Base-by-base conservation (phyloP, 2,329 filamentous ascomycete genomes). In the Colletotrichum sp. region DNA sequence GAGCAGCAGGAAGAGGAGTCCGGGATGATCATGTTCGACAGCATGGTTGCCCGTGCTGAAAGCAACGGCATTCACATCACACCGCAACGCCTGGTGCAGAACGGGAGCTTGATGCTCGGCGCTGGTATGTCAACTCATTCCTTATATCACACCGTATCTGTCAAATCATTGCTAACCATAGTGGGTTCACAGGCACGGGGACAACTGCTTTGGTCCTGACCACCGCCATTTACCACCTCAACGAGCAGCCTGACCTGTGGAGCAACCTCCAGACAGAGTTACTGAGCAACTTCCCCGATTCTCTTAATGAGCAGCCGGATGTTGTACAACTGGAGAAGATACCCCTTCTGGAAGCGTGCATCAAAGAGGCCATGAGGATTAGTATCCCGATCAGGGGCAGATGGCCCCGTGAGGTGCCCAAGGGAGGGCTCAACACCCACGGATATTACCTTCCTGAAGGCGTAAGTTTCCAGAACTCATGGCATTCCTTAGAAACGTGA, bases 401-500 rank as follows among this genome's bases (percentile, higher is more conserved):
- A 62, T 62, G 59, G 59, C 59, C 59, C 1, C 59, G 59, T 13
- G 59, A 62, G 30, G 59, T 62, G 26, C 59, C 59, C 12, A 62
- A 62, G 5, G 59, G 59, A 15, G 59, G 59, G 0, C 30, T 62
- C 26, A 15, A 16, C 6, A 34, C 13, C 12, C 28, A 62, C 5
- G 30, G 30, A 0, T 8, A 3, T 21, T 32, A 34, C n/a, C 18
- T 62, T 21, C 26, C 28, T 21, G 30, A 62, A 21, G 59, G 59
- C 16, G 59, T 62, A 21, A 34, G 59, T 24, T 15, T 62, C 6
- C n/a, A 21, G 3, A 62, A 10, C 26, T 8, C 1, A 34, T 32
- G 10, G 1, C 0, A 13, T 13, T 34, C 2, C 26, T 32, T 16
- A 5, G 30, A 2, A 21, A 0, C 9, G n/a, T 62, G 9, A 1